These are phyloP conservation scores for Phytopythium ostracodes DNA, from an alignment of 352 stramenopile genomes.

Conservation along the genomic window DNA sequence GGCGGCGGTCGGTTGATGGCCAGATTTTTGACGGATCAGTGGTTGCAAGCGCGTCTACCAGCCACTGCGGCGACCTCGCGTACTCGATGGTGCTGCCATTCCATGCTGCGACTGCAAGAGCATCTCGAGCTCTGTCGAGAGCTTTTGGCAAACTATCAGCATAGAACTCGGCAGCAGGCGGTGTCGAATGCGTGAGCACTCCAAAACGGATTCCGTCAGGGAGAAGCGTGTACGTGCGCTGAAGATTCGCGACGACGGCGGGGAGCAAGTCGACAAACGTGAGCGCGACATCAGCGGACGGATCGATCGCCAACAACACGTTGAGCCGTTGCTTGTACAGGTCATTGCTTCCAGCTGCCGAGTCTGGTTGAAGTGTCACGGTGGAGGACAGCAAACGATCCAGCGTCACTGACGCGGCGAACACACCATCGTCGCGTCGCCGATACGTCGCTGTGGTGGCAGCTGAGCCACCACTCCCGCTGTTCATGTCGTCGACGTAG, in stretches of 20 bases:
- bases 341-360: constrained; percentile 2
- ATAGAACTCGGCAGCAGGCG: constrained; percentile 7
- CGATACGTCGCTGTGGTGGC: constrained; percentile 21
- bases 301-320: constrained; percentile 48
- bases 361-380: constrained; percentile 22
- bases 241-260: constrained; percentile 30
- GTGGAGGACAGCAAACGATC: constrained; percentile 32
- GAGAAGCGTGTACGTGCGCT: constrained; percentile 24
- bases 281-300: constrained; percentile 12
- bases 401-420: constrained; percentile 19
- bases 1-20: constrained; percentile 20
- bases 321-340: constrained; percentile 33
- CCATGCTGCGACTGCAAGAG: constrained; percentile 16
- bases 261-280: constrained; percentile 28
- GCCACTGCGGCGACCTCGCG: constrained; percentile 5
- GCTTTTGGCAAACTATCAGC: neutral
- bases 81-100: constrained; percentile 4
- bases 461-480: constrained; percentile 9
- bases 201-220: constrained; percentile 24
- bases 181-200: constrained; percentile 13
- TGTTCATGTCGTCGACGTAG: constrained; percentile 56
- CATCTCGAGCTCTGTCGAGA: constrained; percentile 9
- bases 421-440: constrained; percentile 10
- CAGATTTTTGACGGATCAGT: constrained; percentile 10
- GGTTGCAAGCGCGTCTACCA: neutral